phyloP scores from a whole-genome alignment of 805 yeast genomes.

The Spathaspora girioi region DNA sequence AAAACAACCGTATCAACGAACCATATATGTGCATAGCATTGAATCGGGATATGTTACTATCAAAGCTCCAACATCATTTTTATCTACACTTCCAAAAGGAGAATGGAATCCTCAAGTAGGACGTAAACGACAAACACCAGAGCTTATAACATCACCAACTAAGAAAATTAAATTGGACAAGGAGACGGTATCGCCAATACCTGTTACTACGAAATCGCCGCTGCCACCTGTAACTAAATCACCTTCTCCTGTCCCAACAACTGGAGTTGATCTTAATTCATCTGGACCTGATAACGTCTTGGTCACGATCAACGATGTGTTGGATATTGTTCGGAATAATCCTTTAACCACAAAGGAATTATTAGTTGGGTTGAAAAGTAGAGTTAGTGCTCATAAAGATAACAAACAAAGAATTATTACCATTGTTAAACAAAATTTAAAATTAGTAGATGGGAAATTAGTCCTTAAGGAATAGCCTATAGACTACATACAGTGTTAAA shows the following conservation, averaged over 20 bases:
- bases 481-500: background rate
- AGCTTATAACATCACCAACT: conserved; percentile 20
- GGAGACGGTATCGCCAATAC: conserved; percentile 12
- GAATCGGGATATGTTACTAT: conserved; percentile 50
- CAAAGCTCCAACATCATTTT: conserved; percentile 58
- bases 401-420: conserved; percentile 59
- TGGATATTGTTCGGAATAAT: conserved; percentile 53
- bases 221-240: conserved; percentile 8
- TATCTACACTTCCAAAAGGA: conserved; percentile 69
- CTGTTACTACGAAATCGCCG: background rate
- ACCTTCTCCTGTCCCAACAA: conserved; percentile 10
- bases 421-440: conserved; percentile 55
- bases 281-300: conserved; percentile 40
- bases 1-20: conserved; percentile 8
- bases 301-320: conserved; percentile 71
- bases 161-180: conserved; percentile 40
- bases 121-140: conserved; percentile 29
- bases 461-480: conserved; percentile 30
- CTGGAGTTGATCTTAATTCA: conserved; percentile 25
- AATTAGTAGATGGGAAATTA: conserved; percentile 45
- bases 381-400: conserved; percentile 60
- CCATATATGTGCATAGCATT: conserved; percentile 21
- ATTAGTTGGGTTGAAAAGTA: conserved; percentile 55
- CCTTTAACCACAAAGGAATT: conserved; percentile 63
- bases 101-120: conserved; percentile 76